Conservation (phyloP, 257 asterid genomes). For the Przewalskia tangutica region DNA sequence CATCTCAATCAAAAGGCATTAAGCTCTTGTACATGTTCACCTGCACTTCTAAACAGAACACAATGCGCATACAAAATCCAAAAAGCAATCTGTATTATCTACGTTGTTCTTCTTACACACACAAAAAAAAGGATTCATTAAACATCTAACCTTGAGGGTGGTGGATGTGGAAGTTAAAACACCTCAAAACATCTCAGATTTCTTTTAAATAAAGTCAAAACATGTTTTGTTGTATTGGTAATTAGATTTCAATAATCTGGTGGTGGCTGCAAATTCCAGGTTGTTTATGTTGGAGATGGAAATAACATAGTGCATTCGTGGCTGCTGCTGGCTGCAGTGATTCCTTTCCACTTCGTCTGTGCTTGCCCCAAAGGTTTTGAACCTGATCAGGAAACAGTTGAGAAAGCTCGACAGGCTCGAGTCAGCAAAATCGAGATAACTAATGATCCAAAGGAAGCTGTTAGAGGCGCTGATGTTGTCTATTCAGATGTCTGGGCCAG, state of each 20-base stretch:
- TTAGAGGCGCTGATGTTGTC: conserved; percentile 84
- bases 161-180: not conserved
- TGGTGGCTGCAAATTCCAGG: conserved; percentile 32
- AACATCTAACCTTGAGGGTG: not conserved
- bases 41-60: not conserved
- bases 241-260: not conserved
- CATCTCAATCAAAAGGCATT: not conserved
- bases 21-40: not conserved
- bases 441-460: conserved; percentile 78
- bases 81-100: not conserved
- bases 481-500: conserved; percentile 98
- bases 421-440: conserved; percentile 75
- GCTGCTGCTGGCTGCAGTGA: conserved; percentile 64
- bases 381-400: conserved; percentile 62
- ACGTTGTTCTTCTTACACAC: not conserved
- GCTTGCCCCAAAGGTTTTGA: conserved; percentile 84
- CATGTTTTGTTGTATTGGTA: not conserved
- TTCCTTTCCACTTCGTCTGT: conserved; percentile 89
- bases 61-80: not conserved
- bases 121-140: not conserved
- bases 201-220: not conserved
- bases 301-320: conserved; percentile 95
- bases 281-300: conserved; percentile 93
- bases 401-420: conserved; percentile 62
- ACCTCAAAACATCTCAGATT: not conserved